Conservation (phyloP, 2,329 filamentous ascomycete species). For the Aspergillus pseudoterreus region DNA sequence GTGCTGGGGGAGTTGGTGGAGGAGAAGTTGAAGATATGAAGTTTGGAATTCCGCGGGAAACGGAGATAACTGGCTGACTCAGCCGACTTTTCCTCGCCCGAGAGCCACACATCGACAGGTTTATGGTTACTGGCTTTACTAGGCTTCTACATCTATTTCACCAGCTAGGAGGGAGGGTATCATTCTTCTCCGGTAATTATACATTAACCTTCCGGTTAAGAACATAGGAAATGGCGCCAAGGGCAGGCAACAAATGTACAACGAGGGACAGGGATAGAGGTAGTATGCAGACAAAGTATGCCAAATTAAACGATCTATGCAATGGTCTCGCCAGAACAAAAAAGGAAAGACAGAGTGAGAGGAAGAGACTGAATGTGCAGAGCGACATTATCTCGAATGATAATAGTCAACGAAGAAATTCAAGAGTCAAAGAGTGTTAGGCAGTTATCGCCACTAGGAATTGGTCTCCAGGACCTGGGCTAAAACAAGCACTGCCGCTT, state of each 20-base stretch:
- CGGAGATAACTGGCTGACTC: constrained; percentile 10
- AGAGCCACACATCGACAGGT: too few relatives aligned
- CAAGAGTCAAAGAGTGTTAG: too few relatives aligned
- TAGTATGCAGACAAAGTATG: neutral
- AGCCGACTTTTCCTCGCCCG: neutral
- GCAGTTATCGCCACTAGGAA: constrained; percentile 6
- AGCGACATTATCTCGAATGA: too few relatives aligned
- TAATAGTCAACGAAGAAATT: neutral
- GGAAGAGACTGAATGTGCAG: neutral
- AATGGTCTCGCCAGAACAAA: constrained; percentile 3
- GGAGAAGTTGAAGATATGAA: neutral
- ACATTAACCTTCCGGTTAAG: constrained; percentile 10
- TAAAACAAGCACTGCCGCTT: constrained; percentile 35
- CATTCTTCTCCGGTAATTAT: constrained; percentile 11
- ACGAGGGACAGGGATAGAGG: neutral
- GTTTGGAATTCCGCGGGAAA: constrained; percentile 29
- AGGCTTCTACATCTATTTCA: too few relatives aligned
- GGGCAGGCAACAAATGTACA: constrained; percentile 1
- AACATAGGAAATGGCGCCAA: constrained; percentile 1
- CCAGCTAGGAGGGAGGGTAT: constrained; percentile 5
- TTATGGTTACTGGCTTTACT: neutral
- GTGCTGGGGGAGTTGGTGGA: constrained; percentile 7
- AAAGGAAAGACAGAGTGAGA: neutral
- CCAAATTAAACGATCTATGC: constrained; percentile 5
- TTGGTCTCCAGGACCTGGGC: constrained; percentile 36